Percentiles rank a stretch among this genome's conserved stretches.
phyloP scores from a whole-genome alignment of 1,284 basidiomycete genomes.

The Boletellus deceptivus region DNA sequence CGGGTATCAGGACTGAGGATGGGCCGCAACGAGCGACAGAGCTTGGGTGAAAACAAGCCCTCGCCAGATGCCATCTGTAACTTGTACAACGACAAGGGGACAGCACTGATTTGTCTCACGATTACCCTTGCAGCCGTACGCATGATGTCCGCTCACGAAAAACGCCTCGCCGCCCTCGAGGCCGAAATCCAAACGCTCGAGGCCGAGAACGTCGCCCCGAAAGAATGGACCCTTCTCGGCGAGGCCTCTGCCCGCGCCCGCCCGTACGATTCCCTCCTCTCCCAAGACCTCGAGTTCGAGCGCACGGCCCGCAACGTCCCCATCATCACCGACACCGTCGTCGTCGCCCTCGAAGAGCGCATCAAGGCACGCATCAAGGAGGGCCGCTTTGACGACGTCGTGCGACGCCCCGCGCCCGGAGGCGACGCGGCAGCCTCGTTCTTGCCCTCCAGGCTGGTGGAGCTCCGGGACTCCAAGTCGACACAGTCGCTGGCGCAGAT shows the following conservation, averaged over 20 bases:
- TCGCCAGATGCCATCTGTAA: no score
- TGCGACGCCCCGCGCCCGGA: slow-evolving; percentile 59
- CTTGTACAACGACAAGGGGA: no score
- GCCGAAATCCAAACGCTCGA: slow-evolving; percentile 73
- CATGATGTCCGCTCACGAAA: slow-evolving; percentile 60
- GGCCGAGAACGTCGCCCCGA: slow-evolving; percentile 67
- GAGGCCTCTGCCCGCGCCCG: slow-evolving; percentile 83
- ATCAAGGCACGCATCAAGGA: slow-evolving; percentile 93
- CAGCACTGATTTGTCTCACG: no score
- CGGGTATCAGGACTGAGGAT: no score
- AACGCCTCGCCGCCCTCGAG: slow-evolving; percentile 55
- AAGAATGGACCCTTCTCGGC: slow-evolving; percentile 90
- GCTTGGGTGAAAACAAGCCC: no score
- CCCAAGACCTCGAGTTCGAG: slow-evolving; percentile 96
- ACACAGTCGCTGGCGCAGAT: slow-evolving; percentile 91
- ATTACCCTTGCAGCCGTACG: no score
- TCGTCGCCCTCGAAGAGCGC: slow-evolving; percentile 81
- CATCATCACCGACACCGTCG: slow-evolving; percentile 86
- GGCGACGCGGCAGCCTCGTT: slow-evolving; percentile 76
- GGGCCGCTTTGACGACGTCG: slow-evolving; percentile 88
- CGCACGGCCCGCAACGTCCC: slow-evolving; percentile 85
- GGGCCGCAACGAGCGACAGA: no score
- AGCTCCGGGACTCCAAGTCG: slow-evolving; percentile 87
- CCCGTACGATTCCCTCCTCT: slow-evolving; percentile 89
- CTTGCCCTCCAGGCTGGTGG: slow-evolving; percentile 86